phyloP scores from a whole-genome alignment of 345 rosid genomes.

The Corchorus olitorius region DNA sequence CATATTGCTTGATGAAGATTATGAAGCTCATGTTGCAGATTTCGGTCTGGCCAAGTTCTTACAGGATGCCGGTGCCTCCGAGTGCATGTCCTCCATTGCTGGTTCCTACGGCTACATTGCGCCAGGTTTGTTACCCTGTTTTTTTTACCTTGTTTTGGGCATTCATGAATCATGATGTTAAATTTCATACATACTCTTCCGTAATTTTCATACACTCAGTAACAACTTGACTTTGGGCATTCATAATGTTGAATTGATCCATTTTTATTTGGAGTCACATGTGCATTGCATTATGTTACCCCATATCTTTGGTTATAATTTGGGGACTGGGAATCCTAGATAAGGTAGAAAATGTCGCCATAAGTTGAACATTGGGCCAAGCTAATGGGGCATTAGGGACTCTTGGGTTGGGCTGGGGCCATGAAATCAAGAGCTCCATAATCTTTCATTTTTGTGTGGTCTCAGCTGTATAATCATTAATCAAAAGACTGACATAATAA shows the following conservation, averaged over 20 bases:
- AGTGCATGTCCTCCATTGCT: constrained; percentile 87
- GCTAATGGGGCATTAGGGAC: too few species aligned
- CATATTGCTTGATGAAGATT: constrained; percentile 74
- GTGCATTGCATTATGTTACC: too few species aligned
- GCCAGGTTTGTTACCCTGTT: constrained; percentile 56
- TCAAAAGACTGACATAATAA: too few species aligned
- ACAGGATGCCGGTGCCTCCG: constrained; percentile 74
- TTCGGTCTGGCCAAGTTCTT: constrained; percentile 96
- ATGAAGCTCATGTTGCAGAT: constrained; percentile 92
- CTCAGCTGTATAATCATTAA: too few species aligned
- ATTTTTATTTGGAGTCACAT: background rate
- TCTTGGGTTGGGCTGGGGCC: too few species aligned
- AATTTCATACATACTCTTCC: background rate
- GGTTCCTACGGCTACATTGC: constrained; percentile 98
- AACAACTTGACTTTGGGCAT: background rate
- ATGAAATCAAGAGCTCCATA: too few species aligned
- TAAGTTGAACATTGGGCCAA: too few species aligned
- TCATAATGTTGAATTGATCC: background rate
- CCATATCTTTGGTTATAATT: background rate
- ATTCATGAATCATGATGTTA: background rate
- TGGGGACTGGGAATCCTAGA: background rate
- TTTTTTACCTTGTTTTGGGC: background rate
- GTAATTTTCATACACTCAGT: background rate
- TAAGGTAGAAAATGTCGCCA: too few species aligned
- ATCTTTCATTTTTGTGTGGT: too few species aligned